Percentiles rank a stretch among this genome's conserved stretches.
Conservation (phyloP, 305 asterid genomes). For the Solanum hybrid region DNA sequence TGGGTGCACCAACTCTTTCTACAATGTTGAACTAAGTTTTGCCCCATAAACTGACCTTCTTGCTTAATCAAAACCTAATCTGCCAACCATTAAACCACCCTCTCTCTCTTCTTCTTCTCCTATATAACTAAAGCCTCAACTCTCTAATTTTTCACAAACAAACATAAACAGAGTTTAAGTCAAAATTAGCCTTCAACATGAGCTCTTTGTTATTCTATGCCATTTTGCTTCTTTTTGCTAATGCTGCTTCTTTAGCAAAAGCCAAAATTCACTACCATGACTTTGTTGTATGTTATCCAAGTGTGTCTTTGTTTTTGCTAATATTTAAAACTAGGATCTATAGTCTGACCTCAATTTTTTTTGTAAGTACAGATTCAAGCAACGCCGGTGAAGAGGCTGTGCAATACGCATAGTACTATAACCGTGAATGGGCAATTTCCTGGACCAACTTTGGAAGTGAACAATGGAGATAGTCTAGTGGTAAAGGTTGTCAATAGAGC, state of each 20-base stretch:
- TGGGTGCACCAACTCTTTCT: slow-evolving; percentile 24
- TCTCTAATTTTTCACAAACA: slow-evolving; percentile 8
- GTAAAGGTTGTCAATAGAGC: slow-evolving; percentile 56
- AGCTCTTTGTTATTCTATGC: slow-evolving; percentile 11
- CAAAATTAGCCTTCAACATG: neutral
- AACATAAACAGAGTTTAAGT: slow-evolving; percentile 1
- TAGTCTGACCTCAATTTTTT: neutral
- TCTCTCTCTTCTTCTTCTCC: slow-evolving; percentile 8
- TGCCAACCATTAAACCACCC: slow-evolving; percentile 21
- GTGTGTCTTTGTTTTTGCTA: neutral
- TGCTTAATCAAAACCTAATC: slow-evolving; percentile 18
- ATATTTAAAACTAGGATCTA: neutral
- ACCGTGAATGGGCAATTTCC: slow-evolving; percentile 70
- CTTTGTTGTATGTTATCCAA: slow-evolving; percentile 32
- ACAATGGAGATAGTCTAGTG: slow-evolving; percentile 60
- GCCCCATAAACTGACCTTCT: slow-evolving; percentile 8
- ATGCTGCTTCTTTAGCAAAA: slow-evolving; percentile 7
- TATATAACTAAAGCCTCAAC: slow-evolving; percentile 10
- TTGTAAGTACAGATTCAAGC: slow-evolving; percentile 42
- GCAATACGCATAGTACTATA: slow-evolving; percentile 46
- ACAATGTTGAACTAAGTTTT: slow-evolving; percentile 17
- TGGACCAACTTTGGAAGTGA: slow-evolving; percentile 61
- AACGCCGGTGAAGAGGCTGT: slow-evolving; percentile 58
- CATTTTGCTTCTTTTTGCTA: slow-evolving; percentile 18
- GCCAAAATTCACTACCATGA: slow-evolving; percentile 43